These are phyloP conservation scores for Aspergillus japonicus DNA, from an alignment of 2,329 filamentous ascomycete genomes.

Conservation along the genomic window DNA sequence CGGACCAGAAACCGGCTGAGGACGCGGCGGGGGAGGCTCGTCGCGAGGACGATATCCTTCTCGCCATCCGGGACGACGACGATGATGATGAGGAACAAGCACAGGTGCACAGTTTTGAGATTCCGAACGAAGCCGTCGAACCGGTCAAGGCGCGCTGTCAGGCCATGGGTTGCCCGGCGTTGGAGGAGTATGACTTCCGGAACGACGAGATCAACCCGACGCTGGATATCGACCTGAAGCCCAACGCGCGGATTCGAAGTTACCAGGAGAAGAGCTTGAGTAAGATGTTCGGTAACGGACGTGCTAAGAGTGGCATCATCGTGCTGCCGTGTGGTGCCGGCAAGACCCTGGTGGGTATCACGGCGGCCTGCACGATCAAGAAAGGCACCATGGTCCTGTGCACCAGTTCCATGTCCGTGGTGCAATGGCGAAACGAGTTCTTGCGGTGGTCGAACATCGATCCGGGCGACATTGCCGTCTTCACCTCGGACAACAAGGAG, in stretches of 20 bases:
- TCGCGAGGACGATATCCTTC: conserved; percentile 66
- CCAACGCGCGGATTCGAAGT: conserved; percentile 82
- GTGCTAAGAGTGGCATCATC: conserved; percentile 96
- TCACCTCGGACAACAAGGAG: conserved; percentile 90
- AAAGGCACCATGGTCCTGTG: conserved; percentile 94
- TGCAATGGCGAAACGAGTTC: conserved; percentile 96
- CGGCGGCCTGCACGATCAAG: conserved; percentile 94
- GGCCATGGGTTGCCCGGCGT: conserved; percentile 78
- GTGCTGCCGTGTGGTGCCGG: conserved; percentile 94
- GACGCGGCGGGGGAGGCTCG: conserved; percentile 42
- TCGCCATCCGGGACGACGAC: conserved; percentile 69
- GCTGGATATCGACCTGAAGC: conserved; percentile 88
- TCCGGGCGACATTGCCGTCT: conserved; percentile 88
- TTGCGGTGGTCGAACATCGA: conserved; percentile 99
- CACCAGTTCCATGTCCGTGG: conserved; percentile 96
- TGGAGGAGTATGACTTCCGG: conserved; percentile 96
- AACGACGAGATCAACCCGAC: conserved; percentile 87
- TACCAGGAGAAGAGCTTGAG: conserved; percentile 97
- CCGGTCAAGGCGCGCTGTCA: conserved; percentile 86
- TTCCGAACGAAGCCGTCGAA: conserved; percentile 78
- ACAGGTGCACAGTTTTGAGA: conserved; percentile 90
- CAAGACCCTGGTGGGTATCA: conserved; percentile 97
- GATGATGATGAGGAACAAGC: conserved; percentile 78
- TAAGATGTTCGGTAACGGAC: conserved; percentile 99
- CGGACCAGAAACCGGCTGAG: conserved; percentile 35